These are phyloP conservation scores for Cutaneotrichosporon dermatis DNA, from an alignment of 1,284 basidiomycete species.

Conservation along the genomic window DNA sequence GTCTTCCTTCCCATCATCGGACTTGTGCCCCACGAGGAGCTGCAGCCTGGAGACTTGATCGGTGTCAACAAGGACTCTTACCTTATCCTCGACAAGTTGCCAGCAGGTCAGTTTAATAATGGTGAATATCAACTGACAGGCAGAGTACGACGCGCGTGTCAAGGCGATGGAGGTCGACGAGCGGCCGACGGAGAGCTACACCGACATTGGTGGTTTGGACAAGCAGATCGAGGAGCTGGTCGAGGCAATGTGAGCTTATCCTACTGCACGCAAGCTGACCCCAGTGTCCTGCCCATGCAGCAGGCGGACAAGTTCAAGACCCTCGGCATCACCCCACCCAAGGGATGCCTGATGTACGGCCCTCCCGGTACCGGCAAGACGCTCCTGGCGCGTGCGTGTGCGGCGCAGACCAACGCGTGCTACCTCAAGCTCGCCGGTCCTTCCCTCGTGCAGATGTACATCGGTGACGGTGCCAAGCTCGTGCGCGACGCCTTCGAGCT, in stretches of 20 bases:
- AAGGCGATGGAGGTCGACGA: conserved; percentile 93
- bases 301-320: conserved; percentile 77
- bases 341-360: conserved; percentile 74
- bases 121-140: conserved; percentile 11
- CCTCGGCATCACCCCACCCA: conserved; percentile 72
- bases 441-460: conserved; percentile 63
- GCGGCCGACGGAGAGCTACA: conserved; percentile 70
- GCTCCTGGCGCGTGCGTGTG: conserved; percentile 69
- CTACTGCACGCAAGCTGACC: conserved; percentile 6
- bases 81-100: conserved; percentile 83
- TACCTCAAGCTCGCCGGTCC: conserved; percentile 75
- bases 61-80: conserved; percentile 99
- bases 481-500: conserved; percentile 95
- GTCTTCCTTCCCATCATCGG: conserved; percentile 98
- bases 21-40: conserved; percentile 83
- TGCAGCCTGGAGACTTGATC: conserved; percentile 89
- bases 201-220: conserved; percentile 72
- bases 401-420: conserved; percentile 74
- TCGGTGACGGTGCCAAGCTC: conserved; percentile 87
- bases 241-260: conserved; percentile 59
- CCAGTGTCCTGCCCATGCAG: conserved; percentile 67
- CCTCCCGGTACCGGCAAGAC: conserved; percentile 77
- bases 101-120: conserved; percentile 43
- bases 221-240: conserved; percentile 78
- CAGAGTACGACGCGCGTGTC: conserved; percentile 72